phyloP scores from a whole-genome alignment of 345 rosid genomes.

The Boechera divaricarpa region DNA sequence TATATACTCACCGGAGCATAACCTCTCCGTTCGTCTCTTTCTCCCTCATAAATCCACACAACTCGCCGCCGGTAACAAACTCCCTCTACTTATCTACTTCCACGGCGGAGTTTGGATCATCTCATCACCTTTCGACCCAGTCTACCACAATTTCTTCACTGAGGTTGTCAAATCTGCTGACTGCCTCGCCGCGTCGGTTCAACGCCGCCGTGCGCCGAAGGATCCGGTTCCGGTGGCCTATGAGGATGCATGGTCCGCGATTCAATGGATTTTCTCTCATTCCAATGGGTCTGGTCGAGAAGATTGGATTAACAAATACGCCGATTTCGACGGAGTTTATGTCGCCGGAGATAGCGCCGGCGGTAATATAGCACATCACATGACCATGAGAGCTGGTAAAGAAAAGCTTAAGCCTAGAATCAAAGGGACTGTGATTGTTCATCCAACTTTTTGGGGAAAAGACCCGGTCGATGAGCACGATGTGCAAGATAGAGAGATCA shows the following conservation, averaged over 20 bases:
- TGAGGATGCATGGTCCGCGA: conserved; percentile 59
- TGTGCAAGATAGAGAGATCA: conserved; percentile 32
- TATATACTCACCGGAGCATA: conserved; percentile 18
- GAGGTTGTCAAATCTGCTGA: conserved; percentile 48
- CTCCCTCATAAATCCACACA: conserved; percentile 40
- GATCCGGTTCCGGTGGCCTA: conserved; percentile 53
- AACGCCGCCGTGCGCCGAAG: conserved; percentile 58
- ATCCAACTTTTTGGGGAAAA: conserved; percentile 56
- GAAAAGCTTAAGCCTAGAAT: conserved; percentile 33
- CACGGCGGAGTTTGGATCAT: conserved; percentile 63
- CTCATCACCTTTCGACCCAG: conserved; percentile 46
- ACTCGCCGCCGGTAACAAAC: conserved; percentile 34
- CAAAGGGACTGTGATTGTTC: conserved; percentile 50
- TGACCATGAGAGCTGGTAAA: conserved; percentile 52
- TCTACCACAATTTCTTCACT: conserved; percentile 45
- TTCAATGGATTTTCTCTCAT: conserved; percentile 52
- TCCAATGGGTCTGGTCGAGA: conserved; percentile 43
- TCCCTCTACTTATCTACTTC: conserved; percentile 60
- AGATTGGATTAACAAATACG: conserved; percentile 50
- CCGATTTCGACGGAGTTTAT: conserved; percentile 49
- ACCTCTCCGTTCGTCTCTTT: conserved; percentile 56
- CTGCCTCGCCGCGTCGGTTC: conserved; percentile 48
- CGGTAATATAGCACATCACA: conserved; percentile 56
- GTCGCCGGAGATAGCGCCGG: conserved; percentile 60
- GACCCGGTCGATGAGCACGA: conserved; percentile 59